phyloP scores from a whole-genome alignment of 371 early-diverging fungal genomes.

The Mortierella sp. region DNA sequence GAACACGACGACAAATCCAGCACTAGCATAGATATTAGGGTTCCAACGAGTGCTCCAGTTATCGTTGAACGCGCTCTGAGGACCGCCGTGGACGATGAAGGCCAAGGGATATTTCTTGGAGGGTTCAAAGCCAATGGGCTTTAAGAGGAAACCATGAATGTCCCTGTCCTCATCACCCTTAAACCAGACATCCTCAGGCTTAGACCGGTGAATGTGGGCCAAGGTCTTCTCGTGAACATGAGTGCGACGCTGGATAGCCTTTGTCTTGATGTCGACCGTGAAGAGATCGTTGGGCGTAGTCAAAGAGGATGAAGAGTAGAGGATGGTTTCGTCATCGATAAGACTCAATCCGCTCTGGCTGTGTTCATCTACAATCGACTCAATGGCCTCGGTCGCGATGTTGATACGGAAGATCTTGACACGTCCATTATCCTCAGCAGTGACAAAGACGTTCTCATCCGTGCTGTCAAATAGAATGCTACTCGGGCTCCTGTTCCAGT shows the following conservation, averaged over 20 bases:
- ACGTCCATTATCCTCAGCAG: conserved; percentile 72
- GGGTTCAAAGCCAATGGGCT: conserved; percentile 72
- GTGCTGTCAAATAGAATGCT: conserved; percentile 67
- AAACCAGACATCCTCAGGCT: conserved; percentile 75
- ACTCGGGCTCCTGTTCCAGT: conserved; percentile 78
- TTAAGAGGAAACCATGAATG: conserved; percentile 81
- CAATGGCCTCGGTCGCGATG: conserved; percentile 58
- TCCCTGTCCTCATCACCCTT: conserved; percentile 69
- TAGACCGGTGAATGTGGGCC: conserved; percentile 50
- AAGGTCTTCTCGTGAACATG: conserved; percentile 49
- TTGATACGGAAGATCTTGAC: conserved; percentile 66
- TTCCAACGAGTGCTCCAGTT: conserved; percentile 77
- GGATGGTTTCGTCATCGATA: conserved; percentile 55
- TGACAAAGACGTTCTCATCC: conserved; percentile 61
- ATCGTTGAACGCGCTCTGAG: conserved; percentile 80
- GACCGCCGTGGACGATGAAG: conserved; percentile 89
- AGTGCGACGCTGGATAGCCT: conserved; percentile 51
- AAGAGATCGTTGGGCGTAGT: conserved; percentile 60
- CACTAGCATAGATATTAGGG: conserved; percentile 79
- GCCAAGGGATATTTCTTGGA: conserved; percentile 79
- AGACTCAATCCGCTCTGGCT: conserved; percentile 59
- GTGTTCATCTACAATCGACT: conserved; percentile 64
- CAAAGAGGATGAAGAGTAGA: conserved; percentile 60
- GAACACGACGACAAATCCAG: conserved; percentile 82
- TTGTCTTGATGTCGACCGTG: conserved; percentile 55